Evolutionary conservation across 2,329 filamentous ascomycete species (phyloP).

Genomic region (Penicillium freii): DNA sequence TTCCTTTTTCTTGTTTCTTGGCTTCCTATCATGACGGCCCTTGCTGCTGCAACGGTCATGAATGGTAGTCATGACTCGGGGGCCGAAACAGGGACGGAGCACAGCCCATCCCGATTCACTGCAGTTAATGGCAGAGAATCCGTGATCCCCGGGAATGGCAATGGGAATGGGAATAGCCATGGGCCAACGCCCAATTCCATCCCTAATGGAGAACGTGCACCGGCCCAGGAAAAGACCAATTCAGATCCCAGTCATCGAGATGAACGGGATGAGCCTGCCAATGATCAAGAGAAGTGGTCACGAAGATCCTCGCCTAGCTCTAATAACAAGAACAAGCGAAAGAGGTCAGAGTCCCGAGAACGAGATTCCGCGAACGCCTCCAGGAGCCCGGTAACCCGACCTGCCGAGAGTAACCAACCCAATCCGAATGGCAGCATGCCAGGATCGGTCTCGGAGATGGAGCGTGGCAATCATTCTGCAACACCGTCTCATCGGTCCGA

Average conservation of each 20-base stretch:
- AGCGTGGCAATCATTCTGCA: conserved; percentile 18
- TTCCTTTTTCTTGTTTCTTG: conserved; percentile 5
- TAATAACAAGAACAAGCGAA: conserved; percentile 58
- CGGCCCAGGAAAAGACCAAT: conserved; percentile 8
- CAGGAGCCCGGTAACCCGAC: conserved; percentile 39
- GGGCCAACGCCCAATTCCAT: background rate
- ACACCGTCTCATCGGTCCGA: conserved; percentile 27
- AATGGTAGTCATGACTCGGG: conserved; percentile 34
- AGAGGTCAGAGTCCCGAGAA: conserved; percentile 66
- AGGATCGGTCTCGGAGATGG: conserved; percentile 22
- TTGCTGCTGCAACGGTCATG: conserved; percentile 35
- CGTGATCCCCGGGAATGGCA: conserved; percentile 7
- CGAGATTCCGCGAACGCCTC: conserved; percentile 33
- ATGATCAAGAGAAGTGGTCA: conserved; percentile 26
- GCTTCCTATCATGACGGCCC: conserved; percentile 34
- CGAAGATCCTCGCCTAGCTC: conserved; percentile 28
- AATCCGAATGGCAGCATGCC: conserved; percentile 19
- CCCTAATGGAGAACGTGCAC: conserved; percentile 1
- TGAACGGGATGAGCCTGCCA: conserved; percentile 7
- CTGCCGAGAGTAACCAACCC: conserved; percentile 27
- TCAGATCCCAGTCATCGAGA: background rate
- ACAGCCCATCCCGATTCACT: conserved; percentile 47
- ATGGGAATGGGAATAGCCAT: background rate
- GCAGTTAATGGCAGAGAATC: conserved; percentile 46
- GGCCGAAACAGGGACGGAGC: conserved; percentile 37